Evolutionary conservation across 768 basidiomycete species (phyloP), one percentile per base, ranked within the genome.

Genomic region (Hydnum rufescens): DNA sequence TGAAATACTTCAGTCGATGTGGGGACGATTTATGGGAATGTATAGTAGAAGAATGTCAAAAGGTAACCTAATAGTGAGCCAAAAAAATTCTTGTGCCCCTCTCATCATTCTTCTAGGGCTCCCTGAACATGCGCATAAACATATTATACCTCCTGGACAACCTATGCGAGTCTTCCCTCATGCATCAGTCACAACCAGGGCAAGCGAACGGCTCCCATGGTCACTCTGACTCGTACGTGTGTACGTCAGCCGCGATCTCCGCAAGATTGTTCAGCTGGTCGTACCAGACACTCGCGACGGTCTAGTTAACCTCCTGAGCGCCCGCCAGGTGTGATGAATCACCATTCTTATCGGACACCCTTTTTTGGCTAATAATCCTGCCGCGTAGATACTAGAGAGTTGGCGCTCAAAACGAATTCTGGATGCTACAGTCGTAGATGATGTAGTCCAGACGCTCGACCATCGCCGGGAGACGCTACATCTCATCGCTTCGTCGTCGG

Each of bases 11-110:
- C 51, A 70, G 80, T 3, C 74, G 74, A 53, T 90, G 87, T 53
- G 88, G 85, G 4, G 88, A 93, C 60, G 88, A 95, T 64, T 64
- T 93, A 6, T 93, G 89, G 90, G 88, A 92, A 58, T 92, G 88
- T 59, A 74, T 93, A 34, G 66, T 89, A 25, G 88, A 93, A 62
- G 86, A 92, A 66, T 87, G 81, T 57, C 78, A 83, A 63, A 92
- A 89, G 73, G 89, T 82, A 53, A 6, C 64, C 49, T 3, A 16
- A 39, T 54, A 44, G 23, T 13, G 26, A 5, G 3, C 32, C 18
- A 1, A 36, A 49, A 44, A 34, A 50, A 18, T 42, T 8, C 25
- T 46, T 23, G 19, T 13, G 19, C 52, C 51, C 23, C 49, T 48
- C 39, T 53, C 2, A 4, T 44, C 25, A 28, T 42, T 25, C 50